These are phyloP conservation scores for Populus deltoides DNA, from an alignment of 345 rosid genomes.

Conservation along the genomic window DNA sequence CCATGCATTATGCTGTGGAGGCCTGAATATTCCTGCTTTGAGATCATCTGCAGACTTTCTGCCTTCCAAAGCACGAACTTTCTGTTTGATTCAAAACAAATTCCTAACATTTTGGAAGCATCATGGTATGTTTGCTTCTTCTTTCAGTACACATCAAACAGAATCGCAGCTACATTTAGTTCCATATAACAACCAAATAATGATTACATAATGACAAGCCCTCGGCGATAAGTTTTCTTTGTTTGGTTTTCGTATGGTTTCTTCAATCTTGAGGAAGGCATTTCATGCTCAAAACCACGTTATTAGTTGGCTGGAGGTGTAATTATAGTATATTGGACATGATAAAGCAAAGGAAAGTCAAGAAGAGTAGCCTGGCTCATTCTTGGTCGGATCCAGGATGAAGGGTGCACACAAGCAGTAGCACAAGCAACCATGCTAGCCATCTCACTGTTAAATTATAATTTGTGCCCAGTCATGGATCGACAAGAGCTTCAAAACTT, in stretches of 20 bases:
- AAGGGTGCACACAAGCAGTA: slow-evolving; percentile 25
- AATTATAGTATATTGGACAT: background rate
- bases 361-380: slow-evolving; percentile 20
- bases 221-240: background rate
- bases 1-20: background rate
- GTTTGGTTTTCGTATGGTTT: background rate
- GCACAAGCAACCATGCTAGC: slow-evolving; percentile 23
- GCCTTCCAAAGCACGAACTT: slow-evolving; percentile 21
- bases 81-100: slow-evolving; percentile 2
- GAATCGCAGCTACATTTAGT: background rate
- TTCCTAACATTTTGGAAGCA: background rate
- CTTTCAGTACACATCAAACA: too few relatives aligned
- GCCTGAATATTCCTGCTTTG: slow-evolving; percentile 4
- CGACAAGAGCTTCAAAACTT: slow-evolving; percentile 23
- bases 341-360: background rate
- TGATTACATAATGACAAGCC: background rate
- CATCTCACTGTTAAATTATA: slow-evolving; percentile 11
- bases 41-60: slow-evolving; percentile 9
- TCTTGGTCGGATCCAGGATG: slow-evolving; percentile 20
- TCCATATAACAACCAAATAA: background rate
- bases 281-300: background rate
- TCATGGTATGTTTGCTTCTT: too few relatives aligned
- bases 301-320: background rate
- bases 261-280: background rate
- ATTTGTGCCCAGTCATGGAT: slow-evolving; percentile 6